Percentiles rank a stretch among this genome's conserved stretches.
These are phyloP conservation scores for Fragaria iinumae DNA, from an alignment of 306 rosid genomes.

Conservation along the genomic window DNA sequence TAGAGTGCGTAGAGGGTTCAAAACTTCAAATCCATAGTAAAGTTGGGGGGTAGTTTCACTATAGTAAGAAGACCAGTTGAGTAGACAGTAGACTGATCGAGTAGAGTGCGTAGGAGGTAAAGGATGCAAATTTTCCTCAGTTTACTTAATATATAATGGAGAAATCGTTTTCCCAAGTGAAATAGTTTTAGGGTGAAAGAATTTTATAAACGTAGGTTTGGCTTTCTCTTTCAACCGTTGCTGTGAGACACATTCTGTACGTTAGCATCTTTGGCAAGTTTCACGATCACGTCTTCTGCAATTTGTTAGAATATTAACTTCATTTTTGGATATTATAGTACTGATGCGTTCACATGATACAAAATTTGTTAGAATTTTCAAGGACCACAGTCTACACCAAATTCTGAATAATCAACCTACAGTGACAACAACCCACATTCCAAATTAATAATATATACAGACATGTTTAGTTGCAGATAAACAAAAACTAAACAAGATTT, in stretches of 20 bases:
- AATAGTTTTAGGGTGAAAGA: neutral
- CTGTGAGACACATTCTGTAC: conserved; percentile 25
- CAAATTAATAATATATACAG: conserved; percentile 8
- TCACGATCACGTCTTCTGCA: conserved; percentile 23
- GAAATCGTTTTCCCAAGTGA: neutral
- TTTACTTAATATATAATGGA: neutral
- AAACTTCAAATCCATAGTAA: neutral
- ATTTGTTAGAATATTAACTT: neutral
- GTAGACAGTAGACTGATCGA: neutral
- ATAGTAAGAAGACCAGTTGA: neutral
- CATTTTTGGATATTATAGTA: neutral
- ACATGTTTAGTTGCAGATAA: conserved; percentile 20
- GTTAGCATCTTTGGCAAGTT: conserved; percentile 26
- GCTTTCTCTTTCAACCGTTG: conserved; percentile 21
- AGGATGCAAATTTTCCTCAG: neutral
- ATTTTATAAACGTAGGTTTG: neutral
- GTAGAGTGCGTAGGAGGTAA: neutral
- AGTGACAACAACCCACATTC: conserved; percentile 33
- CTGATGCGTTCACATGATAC: conserved; percentile 10
- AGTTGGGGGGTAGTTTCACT: neutral
- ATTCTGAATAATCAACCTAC: conserved; percentile 11
- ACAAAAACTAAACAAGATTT: conserved; percentile 10
- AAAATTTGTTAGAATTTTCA: neutral
- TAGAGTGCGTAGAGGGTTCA: neutral
- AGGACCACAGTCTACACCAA: conserved; percentile 18